These are phyloP conservation scores for cucumber (Cucumis sativus) DNA, from an alignment of 306 rosid species.

Conservation along the genomic window Cucumber_9930_V3 NC_026656.2:17880001-17880500, in stretches of 20 bases:
- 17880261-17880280: slow-evolving; percentile 77
- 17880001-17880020: neutral
- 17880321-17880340: slow-evolving; percentile 88
- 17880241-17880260: slow-evolving; percentile 99
- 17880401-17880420: neutral
- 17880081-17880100: neutral
- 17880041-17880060: neutral
- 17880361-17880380: slow-evolving; percentile 39
- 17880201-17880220: slow-evolving; percentile 63
- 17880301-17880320: slow-evolving; percentile 93
- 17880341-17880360: slow-evolving; percentile 73
- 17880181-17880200: neutral
- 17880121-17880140: neutral
- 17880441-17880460: neutral
- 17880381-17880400: neutral
- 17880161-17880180: neutral
- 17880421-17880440: neutral
- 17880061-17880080: neutral
- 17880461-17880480: neutral
- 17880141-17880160: neutral
- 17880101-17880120: neutral
- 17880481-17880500: neutral
- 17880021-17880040: neutral
- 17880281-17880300: slow-evolving; percentile 87
- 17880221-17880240: slow-evolving; percentile 97